Evolutionary conservation across 257 asterid species (phyloP), one percentile per base, ranked within the genome.

Genomic region (Asclepias syriaca): DNA sequence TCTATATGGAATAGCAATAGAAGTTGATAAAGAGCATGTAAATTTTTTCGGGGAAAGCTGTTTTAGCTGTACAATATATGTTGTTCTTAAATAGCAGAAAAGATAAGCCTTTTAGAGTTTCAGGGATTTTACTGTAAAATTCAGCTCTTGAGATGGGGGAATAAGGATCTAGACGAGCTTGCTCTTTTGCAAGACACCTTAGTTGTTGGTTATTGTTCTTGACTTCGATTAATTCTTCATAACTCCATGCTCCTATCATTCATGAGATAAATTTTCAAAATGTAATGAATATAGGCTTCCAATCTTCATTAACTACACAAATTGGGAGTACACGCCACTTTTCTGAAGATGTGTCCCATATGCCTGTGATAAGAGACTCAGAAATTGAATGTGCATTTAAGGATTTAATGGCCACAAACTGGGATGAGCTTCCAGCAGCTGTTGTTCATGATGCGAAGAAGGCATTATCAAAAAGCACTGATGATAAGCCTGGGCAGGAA

Each of bases 341-440:
- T 85, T 83, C 96, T 32, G 93, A 88, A 46, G 93, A 84, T 82
- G 79, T 83, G 55, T 13, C 89, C 12, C 90, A 83, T 69, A 73
- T 84, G 79, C 98, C 99, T 72, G 81, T 50, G 14, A 82, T 95
- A 68, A 84, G 84, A 60, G 98, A 95, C 82, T 77, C 71, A 0
- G 91, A 85, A 73, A 88, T 95, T 40, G 84, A 85, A 61, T 81
- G 85, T 66, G 93, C 90, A 27, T 83, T 95, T 60, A 92, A 92
- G 83, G 97, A 95, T 88, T 85, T 92, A 74, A 85, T 95, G 88
- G 98, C 98, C 16, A 71, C 86, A 76, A 77, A 76, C 79, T 95
- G 98, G 98, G 83, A 90, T 73, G 88, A 90, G 74, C 80, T 92
- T 68, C 92, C 98, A 27, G 58, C 85, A 56, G 77, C 93, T 63